Conservation (phyloP, 805 yeast genomes). For the Candida odintsovae region DNA sequence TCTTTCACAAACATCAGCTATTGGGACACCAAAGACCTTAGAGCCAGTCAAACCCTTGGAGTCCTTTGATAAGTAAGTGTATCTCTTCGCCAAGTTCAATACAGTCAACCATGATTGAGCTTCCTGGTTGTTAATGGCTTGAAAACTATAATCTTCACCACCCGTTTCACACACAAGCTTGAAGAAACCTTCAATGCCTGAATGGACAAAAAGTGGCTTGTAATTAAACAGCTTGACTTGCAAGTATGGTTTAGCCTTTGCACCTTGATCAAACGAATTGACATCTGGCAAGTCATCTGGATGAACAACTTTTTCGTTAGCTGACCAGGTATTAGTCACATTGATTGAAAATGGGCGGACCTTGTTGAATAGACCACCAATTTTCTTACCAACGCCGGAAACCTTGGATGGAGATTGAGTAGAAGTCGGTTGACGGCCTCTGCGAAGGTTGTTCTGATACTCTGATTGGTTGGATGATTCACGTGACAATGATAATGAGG, state of each 20-base stretch:
- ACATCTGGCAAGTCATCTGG: conserved; percentile 57
- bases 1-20: conserved; percentile 66
- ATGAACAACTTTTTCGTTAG: conserved; percentile 39
- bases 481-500: conserved; percentile 12
- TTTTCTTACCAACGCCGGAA: conserved; percentile 33
- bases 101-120: conserved; percentile 68
- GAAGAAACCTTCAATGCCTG: conserved; percentile 36
- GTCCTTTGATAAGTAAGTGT: conserved; percentile 35
- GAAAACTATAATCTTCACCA: conserved; percentile 57
- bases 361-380: conserved; percentile 54
- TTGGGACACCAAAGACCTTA: conserved; percentile 82
- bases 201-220: conserved; percentile 30
- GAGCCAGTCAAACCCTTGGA: conserved; percentile 35
- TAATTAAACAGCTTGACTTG: conserved; percentile 39
- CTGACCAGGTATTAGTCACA: conserved; percentile 32
- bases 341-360: conserved; percentile 58
- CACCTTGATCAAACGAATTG: conserved; percentile 32
- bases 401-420: conserved; percentile 17
- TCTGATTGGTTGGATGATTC: conserved; percentile 12
- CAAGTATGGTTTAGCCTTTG: conserved; percentile 41
- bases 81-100: conserved; percentile 34
- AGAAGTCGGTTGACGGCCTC: conserved; percentile 12
- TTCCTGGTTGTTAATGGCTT: conserved; percentile 56
- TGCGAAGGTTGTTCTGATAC: conserved; percentile 12
- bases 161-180: conserved; percentile 35